A percentile compares a stretch with the other conserved stretches of the same genome.
These are phyloP conservation scores for Alisma plantagoaquatica DNA, from an alignment of 106 monocot species.

Conservation along the genomic window DNA sequence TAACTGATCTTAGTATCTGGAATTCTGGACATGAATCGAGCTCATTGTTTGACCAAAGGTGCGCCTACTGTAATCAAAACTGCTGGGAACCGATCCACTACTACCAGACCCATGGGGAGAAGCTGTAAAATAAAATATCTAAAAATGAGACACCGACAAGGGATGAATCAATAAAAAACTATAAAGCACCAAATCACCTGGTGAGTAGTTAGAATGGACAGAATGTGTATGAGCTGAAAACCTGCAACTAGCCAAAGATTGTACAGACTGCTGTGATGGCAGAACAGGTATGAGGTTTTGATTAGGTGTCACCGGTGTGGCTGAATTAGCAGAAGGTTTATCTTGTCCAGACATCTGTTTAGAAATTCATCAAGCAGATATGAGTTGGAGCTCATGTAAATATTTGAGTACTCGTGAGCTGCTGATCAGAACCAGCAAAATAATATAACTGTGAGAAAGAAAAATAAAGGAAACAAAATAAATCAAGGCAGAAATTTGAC, in stretches of 20 bases:
- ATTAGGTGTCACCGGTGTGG: constrained; percentile 17
- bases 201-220: constrained; percentile 3
- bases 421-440: no score
- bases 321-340: constrained; percentile 28
- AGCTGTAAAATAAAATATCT: neutral
- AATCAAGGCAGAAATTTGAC: constrained; percentile 17
- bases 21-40: no score
- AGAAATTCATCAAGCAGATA: no score
- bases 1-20: no score
- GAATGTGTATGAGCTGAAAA: neutral
- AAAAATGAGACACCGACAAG: neutral
- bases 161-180: neutral
- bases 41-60: no score
- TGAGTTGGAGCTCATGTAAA: no score
- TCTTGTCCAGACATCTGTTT: constrained; percentile 75
- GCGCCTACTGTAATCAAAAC: constrained; percentile 2
- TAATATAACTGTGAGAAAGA: no score
- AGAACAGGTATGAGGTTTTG: neutral
- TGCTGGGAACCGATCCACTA: neutral
- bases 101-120: neutral
- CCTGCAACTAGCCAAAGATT: no score
- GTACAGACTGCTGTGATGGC: constrained; percentile 7
- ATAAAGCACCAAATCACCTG: constrained; percentile 14
- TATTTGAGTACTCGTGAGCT: no score
- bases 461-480: neutral